phyloP scores from a whole-genome alignment of 352 stramenopile genomes.

The Pseudoperonospora humuli region DNA sequence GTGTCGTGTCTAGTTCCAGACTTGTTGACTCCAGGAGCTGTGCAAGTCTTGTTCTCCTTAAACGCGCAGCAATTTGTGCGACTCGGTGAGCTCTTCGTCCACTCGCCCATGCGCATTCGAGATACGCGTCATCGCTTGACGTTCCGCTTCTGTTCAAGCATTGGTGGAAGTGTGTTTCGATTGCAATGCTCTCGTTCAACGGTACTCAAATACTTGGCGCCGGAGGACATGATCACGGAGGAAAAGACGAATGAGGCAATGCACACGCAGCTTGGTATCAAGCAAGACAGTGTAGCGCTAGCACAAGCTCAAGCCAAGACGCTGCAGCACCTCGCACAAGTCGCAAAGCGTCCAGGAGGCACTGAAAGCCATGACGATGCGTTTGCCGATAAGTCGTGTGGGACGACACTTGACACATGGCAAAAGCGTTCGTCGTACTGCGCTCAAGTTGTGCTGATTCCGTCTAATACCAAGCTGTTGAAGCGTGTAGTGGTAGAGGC shows the following conservation, averaged over 20 bases:
- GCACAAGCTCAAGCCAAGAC: not conserved
- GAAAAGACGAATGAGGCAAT: conserved; percentile 21
- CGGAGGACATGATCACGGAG: conserved; percentile 41
- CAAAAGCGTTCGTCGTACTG: conserved; percentile 34
- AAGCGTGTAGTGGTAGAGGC: conserved; percentile 31
- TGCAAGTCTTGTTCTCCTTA: conserved; percentile 54
- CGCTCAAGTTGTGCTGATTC: conserved; percentile 34
- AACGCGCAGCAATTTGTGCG: conserved; percentile 71
- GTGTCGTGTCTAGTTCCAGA: conserved; percentile 48
- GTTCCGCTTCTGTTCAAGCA: conserved; percentile 55
- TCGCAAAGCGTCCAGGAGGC: not conserved
- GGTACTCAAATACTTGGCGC: conserved; percentile 33
- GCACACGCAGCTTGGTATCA: conserved; percentile 16
- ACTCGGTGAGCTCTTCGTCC: conserved; percentile 46
- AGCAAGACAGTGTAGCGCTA: conserved; percentile 13
- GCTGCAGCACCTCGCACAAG: not conserved
- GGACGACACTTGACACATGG: conserved; percentile 24
- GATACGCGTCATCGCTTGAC: conserved; percentile 24
- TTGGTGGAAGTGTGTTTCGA: conserved; percentile 45
- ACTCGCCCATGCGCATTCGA: conserved; percentile 45
- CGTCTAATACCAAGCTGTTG: conserved; percentile 24
- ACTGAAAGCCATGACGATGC: conserved; percentile 16
- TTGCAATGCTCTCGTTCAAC: conserved; percentile 49
- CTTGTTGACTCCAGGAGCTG: conserved; percentile 29
- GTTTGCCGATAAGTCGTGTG: no score